Evolutionary conservation across 1,139 yeast species (phyloP).

Genomic region (Citeromyces hawaiiensis): DNA sequence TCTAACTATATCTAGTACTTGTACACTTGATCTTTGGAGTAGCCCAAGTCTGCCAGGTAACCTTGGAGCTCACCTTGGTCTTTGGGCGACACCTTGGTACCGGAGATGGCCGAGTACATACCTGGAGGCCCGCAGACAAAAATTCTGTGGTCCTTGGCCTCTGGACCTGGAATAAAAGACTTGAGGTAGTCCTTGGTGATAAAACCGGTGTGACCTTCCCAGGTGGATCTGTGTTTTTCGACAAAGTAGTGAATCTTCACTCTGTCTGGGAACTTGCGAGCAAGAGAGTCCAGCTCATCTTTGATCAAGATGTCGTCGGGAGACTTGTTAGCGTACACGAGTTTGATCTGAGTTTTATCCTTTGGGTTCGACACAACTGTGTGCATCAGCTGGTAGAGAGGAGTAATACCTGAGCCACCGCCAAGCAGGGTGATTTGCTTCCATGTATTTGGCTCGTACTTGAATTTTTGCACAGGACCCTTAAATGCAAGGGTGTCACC

Average conservation of each 20-base stretch:
- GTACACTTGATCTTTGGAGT: conserved; percentile 75
- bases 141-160: conserved; percentile 38
- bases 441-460: conserved; percentile 80
- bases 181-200: conserved; percentile 58
- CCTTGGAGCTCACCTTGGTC: conserved; percentile 96
- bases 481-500: conserved; percentile 81
- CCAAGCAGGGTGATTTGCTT: conserved; percentile 75
- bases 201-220: conserved; percentile 50
- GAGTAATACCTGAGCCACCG: conserved; percentile 96
- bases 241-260: conserved; percentile 69
- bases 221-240: conserved; percentile 42
- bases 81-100: conserved; percentile 69
- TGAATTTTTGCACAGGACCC: conserved; percentile 92
- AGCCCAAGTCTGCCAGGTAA: conserved; percentile 77
- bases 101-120: conserved; percentile 73
- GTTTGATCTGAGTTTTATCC: conserved; percentile 75
- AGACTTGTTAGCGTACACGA: conserved; percentile 71
- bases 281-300: conserved; percentile 59
- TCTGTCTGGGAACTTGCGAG: conserved; percentile 57
- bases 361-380: conserved; percentile 57
- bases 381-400: conserved; percentile 75
- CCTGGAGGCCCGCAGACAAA: conserved; percentile 93
- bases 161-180: conserved; percentile 37
- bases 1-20: conserved; percentile 44
- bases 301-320: conserved; percentile 68